Percentiles rank a stretch among this genome's conserved stretches.
Conservation (phyloP, 495 filamentous ascomycete genomes). For the Barbatosphaeria neglecta region DNA sequence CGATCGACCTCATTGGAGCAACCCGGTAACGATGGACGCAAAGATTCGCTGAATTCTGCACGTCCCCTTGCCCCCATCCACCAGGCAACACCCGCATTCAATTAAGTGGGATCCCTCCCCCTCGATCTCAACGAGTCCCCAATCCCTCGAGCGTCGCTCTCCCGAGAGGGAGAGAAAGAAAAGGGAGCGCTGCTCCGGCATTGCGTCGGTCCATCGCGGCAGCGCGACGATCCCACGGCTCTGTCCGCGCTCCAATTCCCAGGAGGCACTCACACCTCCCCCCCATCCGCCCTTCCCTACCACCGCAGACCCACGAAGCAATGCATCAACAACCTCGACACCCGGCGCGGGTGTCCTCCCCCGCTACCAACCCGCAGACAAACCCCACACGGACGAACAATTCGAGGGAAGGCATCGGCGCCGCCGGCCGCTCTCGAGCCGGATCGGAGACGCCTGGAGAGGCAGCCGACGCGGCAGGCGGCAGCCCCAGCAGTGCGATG, state of each 20-base stretch:
- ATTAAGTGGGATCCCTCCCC: neutral
- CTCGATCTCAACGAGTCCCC: neutral
- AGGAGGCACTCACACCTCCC: neutral
- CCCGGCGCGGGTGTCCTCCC: constrained; percentile 50
- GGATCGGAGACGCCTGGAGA: constrained; percentile 27
- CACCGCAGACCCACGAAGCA: constrained; percentile 4
- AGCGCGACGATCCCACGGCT: neutral
- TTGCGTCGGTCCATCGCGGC: neutral
- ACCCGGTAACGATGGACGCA: constrained; percentile 15
- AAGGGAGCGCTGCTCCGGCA: neutral
- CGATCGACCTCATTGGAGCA: constrained; percentile 2
- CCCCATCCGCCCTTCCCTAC: neutral
- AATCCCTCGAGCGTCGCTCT: neutral
- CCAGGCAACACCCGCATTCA: neutral
- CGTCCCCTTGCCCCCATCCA: neutral
- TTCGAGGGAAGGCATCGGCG: constrained; percentile 47
- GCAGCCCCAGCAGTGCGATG: constrained; percentile 31
- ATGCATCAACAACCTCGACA: constrained; percentile 84
- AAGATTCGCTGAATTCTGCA: constrained; percentile 9
- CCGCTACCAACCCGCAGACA: constrained; percentile 52
- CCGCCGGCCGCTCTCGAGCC: constrained; percentile 19
- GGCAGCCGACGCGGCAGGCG: constrained; percentile 22
- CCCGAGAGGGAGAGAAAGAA: neutral
- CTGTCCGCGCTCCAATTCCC: too few species aligned
- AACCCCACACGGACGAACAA: constrained; percentile 62